These are phyloP conservation scores for Trypanosoma theileri DNA, from an alignment of 208 protist genomes.

Conservation along the genomic window DNA sequence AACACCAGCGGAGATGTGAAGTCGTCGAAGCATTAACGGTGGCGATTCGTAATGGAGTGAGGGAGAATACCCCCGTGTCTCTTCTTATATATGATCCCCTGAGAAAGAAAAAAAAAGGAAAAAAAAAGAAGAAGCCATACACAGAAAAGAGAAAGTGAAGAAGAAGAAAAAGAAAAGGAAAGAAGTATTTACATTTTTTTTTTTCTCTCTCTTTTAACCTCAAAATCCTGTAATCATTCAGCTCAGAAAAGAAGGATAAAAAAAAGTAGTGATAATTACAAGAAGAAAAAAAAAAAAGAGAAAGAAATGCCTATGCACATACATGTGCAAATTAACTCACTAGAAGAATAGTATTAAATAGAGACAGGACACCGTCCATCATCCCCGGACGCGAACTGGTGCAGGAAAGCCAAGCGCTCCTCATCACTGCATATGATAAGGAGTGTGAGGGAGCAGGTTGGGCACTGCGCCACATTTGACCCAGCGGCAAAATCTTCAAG, in stretches of 20 bases:
- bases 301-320: neutral
- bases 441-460: slow-evolving; percentile 89
- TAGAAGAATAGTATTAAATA: slow-evolving; percentile 20
- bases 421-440: slow-evolving; percentile 69
- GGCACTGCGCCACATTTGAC: slow-evolving; percentile 79
- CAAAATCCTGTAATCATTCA: no score
- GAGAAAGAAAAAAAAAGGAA: slow-evolving; percentile 1
- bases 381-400: neutral
- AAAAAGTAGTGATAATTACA: neutral
- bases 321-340: neutral
- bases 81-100: neutral
- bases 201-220: no score
- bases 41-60: no score
- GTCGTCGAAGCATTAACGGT: slow-evolving; percentile 15
- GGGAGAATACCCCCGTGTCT: neutral
- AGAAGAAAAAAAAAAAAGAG: slow-evolving; percentile 5
- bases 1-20: neutral
- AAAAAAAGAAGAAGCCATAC: slow-evolving; percentile 12
- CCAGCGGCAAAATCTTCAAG: slow-evolving; percentile 75
- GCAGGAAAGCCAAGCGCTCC: slow-evolving; percentile 51
- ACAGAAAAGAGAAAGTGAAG: neutral
- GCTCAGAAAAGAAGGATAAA: neutral
- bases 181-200: neutral
- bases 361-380: slow-evolving; percentile 18
- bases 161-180: slow-evolving; percentile 1